Base-by-base conservation (phyloP, 306 rosid genomes). In the Pyrus bretschneideri region DNA sequence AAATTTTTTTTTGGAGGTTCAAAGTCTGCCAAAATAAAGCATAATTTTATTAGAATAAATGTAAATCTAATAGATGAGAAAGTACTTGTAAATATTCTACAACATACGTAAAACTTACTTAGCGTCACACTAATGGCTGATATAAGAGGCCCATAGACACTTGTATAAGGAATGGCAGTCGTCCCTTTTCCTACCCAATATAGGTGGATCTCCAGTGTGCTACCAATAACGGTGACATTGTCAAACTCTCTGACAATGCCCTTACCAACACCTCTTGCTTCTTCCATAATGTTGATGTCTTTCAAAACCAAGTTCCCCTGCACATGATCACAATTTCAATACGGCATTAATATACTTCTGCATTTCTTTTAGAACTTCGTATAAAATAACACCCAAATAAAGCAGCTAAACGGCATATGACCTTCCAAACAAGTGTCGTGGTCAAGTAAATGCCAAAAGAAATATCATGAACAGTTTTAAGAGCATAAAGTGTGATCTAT, bases 121-220 rank as follows among this genome's bases (percentile, higher is more conserved):
- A 6, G 94, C 93, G 90, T 88, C 75, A 29, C 84, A 4, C 87
- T 79, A 70, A 93, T 89, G 13, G 92, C 96, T 59, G 93, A 90
- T 83, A 92, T 92, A 44, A 44, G 49, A 44, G 49, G 49, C 15
- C 14, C 49, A 1, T 44, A 11, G 14, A 11, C 49, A 44, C 49
- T 0, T 44, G 1, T 11, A 11, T 44, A 44, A 44, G 49, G 49
- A 44, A 44, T 44, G 14, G 15, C 15, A 44, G 14, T 85, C 21
- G 97, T 88, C 76, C 97, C 96, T 88, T 92, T 92, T 64, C 96
- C 93, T 30, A 85, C 89, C 96, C 96, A 92, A 79, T 44, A 44
- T 44, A 44, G 14, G 15, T 44, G 49, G 49, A 44, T 44, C 49
- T 44, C 14, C 0, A 44, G 4, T 44, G 49, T 44, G 49, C 49